Percentiles rank a stretch among this genome's conserved stretches.
Conservation (phyloP, 768 basidiomycete genomes). For the Tephrocybe sp. region DNA sequence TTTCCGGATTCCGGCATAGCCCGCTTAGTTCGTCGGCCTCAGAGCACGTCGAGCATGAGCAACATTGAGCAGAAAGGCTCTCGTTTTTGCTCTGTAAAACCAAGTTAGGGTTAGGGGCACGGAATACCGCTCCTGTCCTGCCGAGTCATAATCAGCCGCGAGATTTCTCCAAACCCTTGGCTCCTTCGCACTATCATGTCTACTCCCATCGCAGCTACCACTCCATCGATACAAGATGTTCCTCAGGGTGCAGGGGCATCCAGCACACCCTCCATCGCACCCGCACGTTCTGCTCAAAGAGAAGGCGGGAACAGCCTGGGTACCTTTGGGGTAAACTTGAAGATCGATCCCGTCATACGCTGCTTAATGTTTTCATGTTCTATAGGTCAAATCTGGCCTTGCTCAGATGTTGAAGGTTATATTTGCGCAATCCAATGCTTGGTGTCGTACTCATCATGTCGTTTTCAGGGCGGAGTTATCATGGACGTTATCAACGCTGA, state of each 20-base stretch:
- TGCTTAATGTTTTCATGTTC: slow-evolving; percentile 3
- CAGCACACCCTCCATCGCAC: slow-evolving; percentile 42
- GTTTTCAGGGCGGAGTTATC: slow-evolving; percentile 75
- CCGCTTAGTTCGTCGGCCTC: no score
- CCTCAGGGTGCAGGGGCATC: slow-evolving; percentile 40
- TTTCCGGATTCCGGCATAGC: no score
- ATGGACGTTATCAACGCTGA: slow-evolving; percentile 94
- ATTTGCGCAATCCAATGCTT: slow-evolving; percentile 12
- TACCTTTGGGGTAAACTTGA: slow-evolving; percentile 57
- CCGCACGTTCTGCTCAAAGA: slow-evolving; percentile 48
- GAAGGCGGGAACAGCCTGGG: slow-evolving; percentile 63
- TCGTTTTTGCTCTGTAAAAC: slow-evolving; percentile 8
- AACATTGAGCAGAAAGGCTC: background rate
- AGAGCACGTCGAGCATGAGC: background rate
- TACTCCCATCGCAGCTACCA: slow-evolving; percentile 20
- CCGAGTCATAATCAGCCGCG: slow-evolving; percentile 17
- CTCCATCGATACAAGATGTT: slow-evolving; percentile 32
- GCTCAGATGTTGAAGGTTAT: slow-evolving; percentile 94
- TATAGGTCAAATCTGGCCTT: slow-evolving; percentile 86
- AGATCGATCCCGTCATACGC: slow-evolving; percentile 1
- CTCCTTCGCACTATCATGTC: slow-evolving; percentile 22
- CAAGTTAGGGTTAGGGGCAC: slow-evolving; percentile 30
- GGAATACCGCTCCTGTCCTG: slow-evolving; percentile 15
- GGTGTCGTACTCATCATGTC: slow-evolving; percentile 8
- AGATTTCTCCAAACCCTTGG: slow-evolving; percentile 11